phyloP scores from a whole-genome alignment of 2,329 filamentous ascomycete genomes.

The Colletotrichum sp. region DNA sequence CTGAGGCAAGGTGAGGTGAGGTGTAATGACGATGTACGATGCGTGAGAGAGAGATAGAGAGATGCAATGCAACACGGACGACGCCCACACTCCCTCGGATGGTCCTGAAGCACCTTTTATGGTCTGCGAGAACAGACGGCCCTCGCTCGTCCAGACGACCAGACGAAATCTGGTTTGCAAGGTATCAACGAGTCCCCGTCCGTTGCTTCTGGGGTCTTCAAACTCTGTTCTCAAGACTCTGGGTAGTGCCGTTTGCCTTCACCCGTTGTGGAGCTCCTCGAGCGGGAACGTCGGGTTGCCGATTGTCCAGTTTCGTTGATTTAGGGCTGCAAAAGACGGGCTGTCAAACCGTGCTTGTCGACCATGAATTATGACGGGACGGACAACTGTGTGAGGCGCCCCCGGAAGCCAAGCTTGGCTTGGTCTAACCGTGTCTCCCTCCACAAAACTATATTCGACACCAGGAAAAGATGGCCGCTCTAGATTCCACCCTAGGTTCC shows the following conservation, averaged over 20 bases:
- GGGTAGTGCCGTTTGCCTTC: constrained; percentile 5
- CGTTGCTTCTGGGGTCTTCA: not conserved
- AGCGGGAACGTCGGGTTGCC: constrained; percentile 10
- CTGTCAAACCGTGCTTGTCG: not conserved
- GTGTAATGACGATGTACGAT: not conserved
- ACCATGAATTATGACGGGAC: constrained; percentile 5
- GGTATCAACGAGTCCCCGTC: not conserved
- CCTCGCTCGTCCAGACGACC: not conserved
- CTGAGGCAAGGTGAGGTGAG: not conserved
- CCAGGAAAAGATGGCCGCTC: not conserved
- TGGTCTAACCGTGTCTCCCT: not conserved
- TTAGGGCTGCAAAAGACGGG: not conserved
- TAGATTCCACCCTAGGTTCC: not conserved
- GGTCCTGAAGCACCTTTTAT: constrained; percentile 1
- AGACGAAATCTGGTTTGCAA: not conserved
- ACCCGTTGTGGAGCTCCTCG: not conserved
- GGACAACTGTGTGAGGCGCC: not conserved
- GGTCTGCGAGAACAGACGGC: constrained; percentile 1
- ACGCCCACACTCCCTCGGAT: not conserved
- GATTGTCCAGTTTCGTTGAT: not conserved
- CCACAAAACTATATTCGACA: not conserved
- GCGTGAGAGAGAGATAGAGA: not conserved
- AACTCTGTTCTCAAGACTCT: not conserved
- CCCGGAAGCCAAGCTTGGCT: not conserved
- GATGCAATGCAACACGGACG: not conserved